Evolutionary conservation across 768 basidiomycete species (phyloP).

Genomic region (Sarcomyxa edulis): DNA sequence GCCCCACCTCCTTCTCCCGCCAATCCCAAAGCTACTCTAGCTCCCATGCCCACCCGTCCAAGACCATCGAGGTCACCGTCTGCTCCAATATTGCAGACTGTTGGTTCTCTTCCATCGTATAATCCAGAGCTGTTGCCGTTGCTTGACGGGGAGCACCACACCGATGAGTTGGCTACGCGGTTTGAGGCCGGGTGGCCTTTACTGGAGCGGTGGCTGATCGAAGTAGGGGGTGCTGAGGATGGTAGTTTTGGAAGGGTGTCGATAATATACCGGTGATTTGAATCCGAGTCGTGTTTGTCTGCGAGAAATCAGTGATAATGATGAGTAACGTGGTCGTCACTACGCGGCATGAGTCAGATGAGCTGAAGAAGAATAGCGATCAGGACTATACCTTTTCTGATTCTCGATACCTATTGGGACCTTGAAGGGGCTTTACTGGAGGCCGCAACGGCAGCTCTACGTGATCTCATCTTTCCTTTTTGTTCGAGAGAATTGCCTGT

Average conservation of each 20-base stretch:
- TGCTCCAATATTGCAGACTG: conserved; percentile 27
- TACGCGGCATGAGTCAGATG: too few species aligned
- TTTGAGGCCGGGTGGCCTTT: conserved; percentile 84
- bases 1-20: conserved; percentile 37
- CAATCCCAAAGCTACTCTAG: conserved; percentile 15
- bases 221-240: conserved; percentile 51
- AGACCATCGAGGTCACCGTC: conserved; percentile 58
- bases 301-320: too few species aligned
- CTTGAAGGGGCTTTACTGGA: too few species aligned
- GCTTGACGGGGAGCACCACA: conserved; percentile 87
- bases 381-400: too few species aligned
- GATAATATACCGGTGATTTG: conserved; percentile 78
- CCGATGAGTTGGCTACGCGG: conserved; percentile 81
- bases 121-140: conserved; percentile 54
- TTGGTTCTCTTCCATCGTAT: conserved; percentile 25
- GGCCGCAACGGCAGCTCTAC: too few species aligned
- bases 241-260: conserved; percentile 69
- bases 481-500: too few species aligned
- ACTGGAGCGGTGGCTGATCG: conserved; percentile 65
- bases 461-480: too few species aligned
- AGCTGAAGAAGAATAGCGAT: too few species aligned
- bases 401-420: too few species aligned
- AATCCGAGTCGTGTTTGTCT: too few species aligned
- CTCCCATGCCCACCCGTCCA: conserved; percentile 34
- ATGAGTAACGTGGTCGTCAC: too few species aligned